Evolutionary conservation across 139 green algal genomes (phyloP), one percentile per base, ranked within the genome.

Genomic region (Chlamydomonas sp.): DNA sequence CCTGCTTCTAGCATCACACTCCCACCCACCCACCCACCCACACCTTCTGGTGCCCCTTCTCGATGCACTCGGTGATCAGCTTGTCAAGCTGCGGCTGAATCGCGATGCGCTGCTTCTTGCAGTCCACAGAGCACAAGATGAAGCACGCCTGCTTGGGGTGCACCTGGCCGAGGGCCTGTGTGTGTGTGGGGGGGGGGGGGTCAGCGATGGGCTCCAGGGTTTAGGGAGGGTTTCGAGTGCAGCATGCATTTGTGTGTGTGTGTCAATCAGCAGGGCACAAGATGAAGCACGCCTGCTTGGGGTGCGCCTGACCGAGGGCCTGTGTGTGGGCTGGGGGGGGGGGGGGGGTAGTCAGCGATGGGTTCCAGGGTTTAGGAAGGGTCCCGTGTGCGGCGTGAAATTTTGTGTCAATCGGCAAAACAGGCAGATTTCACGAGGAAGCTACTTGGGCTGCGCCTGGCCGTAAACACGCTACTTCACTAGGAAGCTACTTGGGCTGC

Each of bases 361-460:
- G n/a, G n/a, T n/a, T n/a, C n/a, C n/a, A n/a, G n/a, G n/a, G n/a
- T n/a, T n/a, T n/a, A n/a, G n/a, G n/a, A n/a, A n/a, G n/a, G n/a
- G n/a, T n/a, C n/a, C n/a, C n/a, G n/a, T n/a, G n/a, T n/a, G n/a
- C n/a, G n/a, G n/a, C n/a, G n/a, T n/a, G n/a, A n/a, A n/a, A n/a
- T n/a, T n/a, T n/a, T n/a, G 59, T 70, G 47, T 73, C 79, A 85
- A 2, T 49, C 36, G 5, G 61, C 8, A 16, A 50, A 59, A 70
- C 79, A 85, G n/a, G n/a, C n/a, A n/a, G n/a, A n/a, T n/a, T n/a
- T n/a, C 60, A 79, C 39, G 28, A 85, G 69, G 63, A 81, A 85
- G 76, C 60, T 75, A 73, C 50, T 49, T 77, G 67, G 79, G 79
- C 49, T 79, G 75, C 3, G 43, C 63, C 73, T 84, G 76, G 8